These are phyloP conservation scores for Arachis hypogaea DNA, from an alignment of 306 rosid species.

Conservation along the genomic window DNA sequence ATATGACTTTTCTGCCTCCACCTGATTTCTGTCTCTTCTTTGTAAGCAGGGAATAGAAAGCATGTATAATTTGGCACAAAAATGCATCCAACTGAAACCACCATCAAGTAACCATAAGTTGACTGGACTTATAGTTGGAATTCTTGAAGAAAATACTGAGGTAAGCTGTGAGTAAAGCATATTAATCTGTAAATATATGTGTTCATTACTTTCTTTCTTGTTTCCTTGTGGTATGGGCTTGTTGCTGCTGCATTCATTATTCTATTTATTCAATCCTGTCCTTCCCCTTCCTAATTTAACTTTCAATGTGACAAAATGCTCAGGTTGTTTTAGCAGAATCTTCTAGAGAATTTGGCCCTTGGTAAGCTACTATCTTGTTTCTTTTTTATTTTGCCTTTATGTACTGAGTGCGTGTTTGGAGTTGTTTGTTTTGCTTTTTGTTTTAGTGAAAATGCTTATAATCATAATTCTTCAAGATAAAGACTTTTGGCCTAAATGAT, in stretches of 20 bases:
- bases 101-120: conserved; percentile 56
- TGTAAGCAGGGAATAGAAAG: conserved; percentile 81
- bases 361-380: conserved; percentile 62
- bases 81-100: conserved; percentile 81
- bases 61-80: conserved; percentile 79
- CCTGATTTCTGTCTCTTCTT: background rate
- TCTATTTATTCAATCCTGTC: conserved; percentile 14
- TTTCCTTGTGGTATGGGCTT: background rate
- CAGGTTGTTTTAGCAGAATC: conserved; percentile 96
- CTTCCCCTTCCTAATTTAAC: conserved; percentile 26
- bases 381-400: conserved; percentile 17
- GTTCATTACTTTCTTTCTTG: background rate
- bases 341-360: conserved; percentile 90
- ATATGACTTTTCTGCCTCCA: conserved; percentile 20
- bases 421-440: conserved; percentile 12
- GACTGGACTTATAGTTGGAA: conserved; percentile 71
- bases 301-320: conserved; percentile 43
- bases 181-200: conserved; percentile 12
- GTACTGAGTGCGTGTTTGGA: background rate
- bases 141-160: conserved; percentile 92
- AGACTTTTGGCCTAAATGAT: conserved; percentile 8
- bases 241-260: conserved; percentile 6
- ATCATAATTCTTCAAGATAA: conserved; percentile 13
- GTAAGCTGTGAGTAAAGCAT: conserved; percentile 41
- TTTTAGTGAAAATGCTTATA: background rate